Percentiles rank a stretch among this genome's conserved stretches.
phyloP scores from a whole-genome alignment of 164 flowering plant species.

The Berberis vulgaris region DNA sequence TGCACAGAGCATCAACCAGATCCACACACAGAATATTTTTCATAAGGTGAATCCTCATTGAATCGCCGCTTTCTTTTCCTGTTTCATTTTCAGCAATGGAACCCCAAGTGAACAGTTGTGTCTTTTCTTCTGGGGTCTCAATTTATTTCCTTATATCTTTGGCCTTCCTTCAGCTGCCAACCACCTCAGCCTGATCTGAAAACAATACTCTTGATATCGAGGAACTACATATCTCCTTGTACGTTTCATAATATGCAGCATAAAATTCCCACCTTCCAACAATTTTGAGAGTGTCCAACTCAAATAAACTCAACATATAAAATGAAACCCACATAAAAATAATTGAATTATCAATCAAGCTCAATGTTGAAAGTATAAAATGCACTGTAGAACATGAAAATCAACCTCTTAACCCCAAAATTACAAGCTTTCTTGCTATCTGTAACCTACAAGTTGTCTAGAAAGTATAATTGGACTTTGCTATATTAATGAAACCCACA shows the following conservation, averaged over 20 bases:
- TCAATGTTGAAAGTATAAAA: conserved; percentile 20
- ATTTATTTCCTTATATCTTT: neutral
- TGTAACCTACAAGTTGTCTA: too few species aligned
- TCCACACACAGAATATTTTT: conserved; percentile 13
- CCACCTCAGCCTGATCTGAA: conserved; percentile 76
- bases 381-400: too few species aligned
- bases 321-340: conserved; percentile 48
- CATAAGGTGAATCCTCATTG: conserved; percentile 1
- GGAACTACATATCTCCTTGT: conserved; percentile 68
- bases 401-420: too few species aligned
- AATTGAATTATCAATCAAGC: conserved; percentile 50
- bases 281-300: conserved; percentile 59
- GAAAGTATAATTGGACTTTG: too few species aligned
- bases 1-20: conserved; percentile 21
- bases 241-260: conserved; percentile 61
- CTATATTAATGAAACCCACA: too few species aligned
- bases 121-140: too few species aligned
- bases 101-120: too few species aligned
- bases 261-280: conserved; percentile 52
- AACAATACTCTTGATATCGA: conserved; percentile 46
- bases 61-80: too few species aligned
- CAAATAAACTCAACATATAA: conserved; percentile 38
- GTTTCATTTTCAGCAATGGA: neutral
- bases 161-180: conserved; percentile 34
- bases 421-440: too few species aligned